Percentiles rank a stretch among this genome's conserved stretches.
These are phyloP conservation scores for Phytophthora ohioensis DNA, from an alignment of 352 stramenopile genomes.

Conservation along the genomic window DNA sequence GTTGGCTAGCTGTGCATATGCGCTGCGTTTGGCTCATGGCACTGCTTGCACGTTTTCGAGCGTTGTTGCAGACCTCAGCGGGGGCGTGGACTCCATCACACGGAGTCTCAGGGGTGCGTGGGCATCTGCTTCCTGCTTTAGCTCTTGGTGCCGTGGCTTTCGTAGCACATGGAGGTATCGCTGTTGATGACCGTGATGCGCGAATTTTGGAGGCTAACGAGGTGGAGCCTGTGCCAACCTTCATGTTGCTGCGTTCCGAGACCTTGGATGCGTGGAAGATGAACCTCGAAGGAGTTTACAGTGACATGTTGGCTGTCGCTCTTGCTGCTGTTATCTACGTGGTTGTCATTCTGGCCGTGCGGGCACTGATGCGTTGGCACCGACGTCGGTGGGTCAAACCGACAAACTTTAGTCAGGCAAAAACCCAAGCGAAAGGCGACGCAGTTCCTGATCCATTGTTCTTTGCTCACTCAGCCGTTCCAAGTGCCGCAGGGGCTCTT, in stretches of 20 bases:
- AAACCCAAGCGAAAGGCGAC: conserved; percentile 25
- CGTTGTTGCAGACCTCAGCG: conserved; percentile 57
- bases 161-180: conserved; percentile 44
- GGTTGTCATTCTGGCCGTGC: conserved; percentile 33
- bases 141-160: conserved; percentile 50
- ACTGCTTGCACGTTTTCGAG: conserved; percentile 49
- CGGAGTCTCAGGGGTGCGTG: conserved; percentile 52
- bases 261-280: conserved; percentile 68
- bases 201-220: conserved; percentile 65
- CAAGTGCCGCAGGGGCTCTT: conserved; percentile 54
- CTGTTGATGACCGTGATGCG: conserved; percentile 48
- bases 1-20: conserved; percentile 58
- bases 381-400: conserved; percentile 34
- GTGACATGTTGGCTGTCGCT: conserved; percentile 52
- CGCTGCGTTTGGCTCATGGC: conserved; percentile 59
- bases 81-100: conserved; percentile 58
- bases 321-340: conserved; percentile 55
- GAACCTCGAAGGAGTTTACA: conserved; percentile 64
- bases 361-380: conserved; percentile 31
- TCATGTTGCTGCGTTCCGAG: conserved; percentile 65
- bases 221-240: conserved; percentile 57
- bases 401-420: conserved; percentile 22
- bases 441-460: conserved; percentile 48
- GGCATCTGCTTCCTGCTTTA: conserved; percentile 48
- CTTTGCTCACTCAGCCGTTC: conserved; percentile 54